A percentile compares a stretch with the other conserved stretches of the same genome.
Conservation (phyloP, 2,329 filamentous ascomycete genomes). For the Macrophomina phaseolina region DNA sequence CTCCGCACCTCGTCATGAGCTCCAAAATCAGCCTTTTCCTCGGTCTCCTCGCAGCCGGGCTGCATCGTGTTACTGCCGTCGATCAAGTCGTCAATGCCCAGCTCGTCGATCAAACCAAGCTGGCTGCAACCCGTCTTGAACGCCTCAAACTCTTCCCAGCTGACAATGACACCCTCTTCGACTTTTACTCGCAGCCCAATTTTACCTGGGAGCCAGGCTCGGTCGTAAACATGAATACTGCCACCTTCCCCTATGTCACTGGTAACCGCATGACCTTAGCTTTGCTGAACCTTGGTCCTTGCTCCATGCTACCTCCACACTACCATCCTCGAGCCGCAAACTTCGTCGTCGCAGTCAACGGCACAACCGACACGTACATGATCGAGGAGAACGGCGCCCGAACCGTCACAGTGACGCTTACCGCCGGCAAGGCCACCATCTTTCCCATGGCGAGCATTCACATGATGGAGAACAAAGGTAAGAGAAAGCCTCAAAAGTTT, state of each 20-base stretch:
- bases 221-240: constrained; percentile 59
- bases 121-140: constrained; percentile 51
- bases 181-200: constrained; percentile 52
- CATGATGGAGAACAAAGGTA: constrained; percentile 58
- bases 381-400: constrained; percentile 57
- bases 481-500: constrained; percentile 28
- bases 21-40: background rate
- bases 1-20: background rate
- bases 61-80: constrained; percentile 10
- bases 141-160: constrained; percentile 48
- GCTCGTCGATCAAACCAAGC: background rate
- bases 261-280: constrained; percentile 56
- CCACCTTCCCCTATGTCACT: constrained; percentile 56
- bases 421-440: constrained; percentile 55
- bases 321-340: constrained; percentile 58
- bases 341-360: constrained; percentile 54
- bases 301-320: constrained; percentile 59
- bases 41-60: background rate
- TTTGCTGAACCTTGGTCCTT: constrained; percentile 55
- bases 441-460: constrained; percentile 57
- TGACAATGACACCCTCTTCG: constrained; percentile 55
- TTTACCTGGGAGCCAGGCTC: constrained; percentile 54
- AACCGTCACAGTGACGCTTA: constrained; percentile 49
- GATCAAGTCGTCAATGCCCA: constrained; percentile 4
- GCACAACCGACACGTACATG: constrained; percentile 60